Percentiles rank a stretch among this genome's conserved stretches.
phyloP scores from a whole-genome alignment of 495 filamentous ascomycete species.

The Xanthoparmelia taractica region DNA sequence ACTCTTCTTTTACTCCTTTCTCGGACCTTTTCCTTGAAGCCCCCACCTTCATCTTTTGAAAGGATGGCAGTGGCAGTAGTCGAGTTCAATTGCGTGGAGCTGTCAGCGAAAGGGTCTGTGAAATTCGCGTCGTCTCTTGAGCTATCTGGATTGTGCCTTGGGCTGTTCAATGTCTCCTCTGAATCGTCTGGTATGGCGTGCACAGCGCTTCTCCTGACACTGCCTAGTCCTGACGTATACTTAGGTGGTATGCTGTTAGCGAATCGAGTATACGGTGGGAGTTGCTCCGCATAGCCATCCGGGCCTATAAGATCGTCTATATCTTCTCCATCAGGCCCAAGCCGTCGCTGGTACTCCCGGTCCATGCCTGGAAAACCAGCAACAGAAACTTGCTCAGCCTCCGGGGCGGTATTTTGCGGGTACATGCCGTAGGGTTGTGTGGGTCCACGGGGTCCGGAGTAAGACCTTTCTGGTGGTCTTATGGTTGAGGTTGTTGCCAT shows the following conservation, averaged over 20 bases:
- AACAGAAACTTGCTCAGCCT: constrained; percentile 40
- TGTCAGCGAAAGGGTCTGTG: constrained; percentile 35
- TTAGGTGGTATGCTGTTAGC: constrained; percentile 45
- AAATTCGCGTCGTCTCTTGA: constrained; percentile 1
- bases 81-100: constrained; percentile 32
- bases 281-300: constrained; percentile 80
- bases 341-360: constrained; percentile 57
- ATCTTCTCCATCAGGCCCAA: constrained; percentile 77
- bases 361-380: constrained; percentile 61
- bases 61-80: constrained; percentile 21
- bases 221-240: constrained; percentile 9
- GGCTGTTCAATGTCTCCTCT: constrained; percentile 14
- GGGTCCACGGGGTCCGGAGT: constrained; percentile 58
- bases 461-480: constrained; percentile 50
- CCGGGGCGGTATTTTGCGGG: constrained; percentile 58
- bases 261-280: constrained; percentile 82
- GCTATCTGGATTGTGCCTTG: background rate
- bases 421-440: constrained; percentile 86
- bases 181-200: constrained; percentile 1
- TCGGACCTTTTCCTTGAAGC: constrained; percentile 51
- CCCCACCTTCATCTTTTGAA: constrained; percentile 36
- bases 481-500: constrained; percentile 55
- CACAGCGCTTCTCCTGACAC: constrained; percentile 2
- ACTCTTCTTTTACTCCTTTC: constrained; percentile 46
- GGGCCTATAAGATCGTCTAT: constrained; percentile 78